Percentiles rank a stretch among this genome's conserved stretches.
Evolutionary conservation across 2,329 filamentous ascomycete genomes (phyloP).

Genomic region (Ophiocordyceps sinensis): DNA sequence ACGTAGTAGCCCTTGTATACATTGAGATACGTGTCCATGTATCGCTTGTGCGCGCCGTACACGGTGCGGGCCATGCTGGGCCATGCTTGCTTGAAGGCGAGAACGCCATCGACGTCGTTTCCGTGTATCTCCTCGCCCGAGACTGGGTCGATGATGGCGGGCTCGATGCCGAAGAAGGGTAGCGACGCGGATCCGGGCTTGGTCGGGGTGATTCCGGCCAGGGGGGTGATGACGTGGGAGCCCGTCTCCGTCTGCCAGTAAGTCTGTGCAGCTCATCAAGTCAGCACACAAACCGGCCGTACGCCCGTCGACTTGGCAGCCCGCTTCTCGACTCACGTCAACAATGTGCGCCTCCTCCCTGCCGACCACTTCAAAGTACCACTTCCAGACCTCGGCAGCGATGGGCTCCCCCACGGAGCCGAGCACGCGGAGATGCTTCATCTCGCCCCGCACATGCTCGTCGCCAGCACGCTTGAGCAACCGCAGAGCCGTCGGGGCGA

Average conservation of each 20-base stretch:
- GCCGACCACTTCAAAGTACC: slow-evolving; percentile 93
- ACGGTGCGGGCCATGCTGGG: slow-evolving; percentile 97
- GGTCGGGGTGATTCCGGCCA: slow-evolving; percentile 86
- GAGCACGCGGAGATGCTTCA: slow-evolving; percentile 79
- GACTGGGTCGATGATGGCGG: slow-evolving; percentile 92
- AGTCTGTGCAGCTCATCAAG: slow-evolving; percentile 41
- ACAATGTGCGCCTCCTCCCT: slow-evolving; percentile 88
- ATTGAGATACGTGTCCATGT: slow-evolving; percentile 96
- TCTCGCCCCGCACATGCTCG: slow-evolving; percentile 76
- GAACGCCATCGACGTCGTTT: slow-evolving; percentile 92
- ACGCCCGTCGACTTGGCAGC: neutral
- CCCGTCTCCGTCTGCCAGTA: slow-evolving; percentile 99
- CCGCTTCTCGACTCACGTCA: slow-evolving; percentile 49
- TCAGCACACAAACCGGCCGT: neutral
- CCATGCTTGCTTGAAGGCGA: slow-evolving; percentile 96
- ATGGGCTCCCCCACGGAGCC: slow-evolving; percentile 97
- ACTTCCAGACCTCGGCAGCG: slow-evolving; percentile 97
- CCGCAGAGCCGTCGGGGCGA: slow-evolving; percentile 85
- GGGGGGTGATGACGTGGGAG: slow-evolving; percentile 85
- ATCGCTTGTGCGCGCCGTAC: slow-evolving; percentile 94
- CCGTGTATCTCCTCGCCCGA: slow-evolving; percentile 86
- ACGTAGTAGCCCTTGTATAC: slow-evolving; percentile 98
- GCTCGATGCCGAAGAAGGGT: slow-evolving; percentile 97
- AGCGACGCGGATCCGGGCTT: slow-evolving; percentile 94
- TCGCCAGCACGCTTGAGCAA: slow-evolving; percentile 91